These are phyloP conservation scores for Crithidia sp. DNA, from an alignment of 208 protist species.

Conservation along the genomic window DNA sequence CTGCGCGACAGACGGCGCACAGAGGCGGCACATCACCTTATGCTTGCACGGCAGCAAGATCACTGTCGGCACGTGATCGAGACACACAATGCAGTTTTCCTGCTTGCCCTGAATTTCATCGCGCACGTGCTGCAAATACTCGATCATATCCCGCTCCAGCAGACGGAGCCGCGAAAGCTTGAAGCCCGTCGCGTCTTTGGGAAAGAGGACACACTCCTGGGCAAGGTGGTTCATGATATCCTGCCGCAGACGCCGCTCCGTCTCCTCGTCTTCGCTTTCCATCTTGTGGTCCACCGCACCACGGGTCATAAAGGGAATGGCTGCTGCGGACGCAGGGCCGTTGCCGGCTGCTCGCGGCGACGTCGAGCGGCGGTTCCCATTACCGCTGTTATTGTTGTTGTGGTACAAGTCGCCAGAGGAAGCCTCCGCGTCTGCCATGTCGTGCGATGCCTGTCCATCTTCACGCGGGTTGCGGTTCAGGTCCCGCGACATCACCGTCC, in stretches of 20 bases:
- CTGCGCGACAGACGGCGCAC: slow-evolving; percentile 48
- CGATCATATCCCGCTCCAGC: slow-evolving; percentile 80
- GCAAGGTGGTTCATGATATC: slow-evolving; percentile 73
- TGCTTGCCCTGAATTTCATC: slow-evolving; percentile 72
- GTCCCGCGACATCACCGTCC: slow-evolving; percentile 29
- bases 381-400: slow-evolving; percentile 6
- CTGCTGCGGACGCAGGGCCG: slow-evolving; percentile 5
- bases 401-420: not conserved
- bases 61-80: slow-evolving; percentile 80
- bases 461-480: slow-evolving; percentile 34
- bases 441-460: slow-evolving; percentile 34
- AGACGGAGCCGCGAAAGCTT: slow-evolving; percentile 75
- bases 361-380: not conserved
- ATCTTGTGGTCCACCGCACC: slow-evolving; percentile 21
- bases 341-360: not conserved
- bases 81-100: slow-evolving; percentile 85
- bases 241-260: slow-evolving; percentile 62
- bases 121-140: slow-evolving; percentile 86
- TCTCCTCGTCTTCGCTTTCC: slow-evolving; percentile 58
- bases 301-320: slow-evolving; percentile 25
- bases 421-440: slow-evolving; percentile 4
- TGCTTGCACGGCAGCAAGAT: slow-evolving; percentile 87
- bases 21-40: slow-evolving; percentile 81
- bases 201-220: slow-evolving; percentile 63
- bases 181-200: slow-evolving; percentile 51